These are phyloP conservation scores for Claviceps sp. DNA, from an alignment of 2,329 filamentous ascomycete species.

Conservation along the genomic window DNA sequence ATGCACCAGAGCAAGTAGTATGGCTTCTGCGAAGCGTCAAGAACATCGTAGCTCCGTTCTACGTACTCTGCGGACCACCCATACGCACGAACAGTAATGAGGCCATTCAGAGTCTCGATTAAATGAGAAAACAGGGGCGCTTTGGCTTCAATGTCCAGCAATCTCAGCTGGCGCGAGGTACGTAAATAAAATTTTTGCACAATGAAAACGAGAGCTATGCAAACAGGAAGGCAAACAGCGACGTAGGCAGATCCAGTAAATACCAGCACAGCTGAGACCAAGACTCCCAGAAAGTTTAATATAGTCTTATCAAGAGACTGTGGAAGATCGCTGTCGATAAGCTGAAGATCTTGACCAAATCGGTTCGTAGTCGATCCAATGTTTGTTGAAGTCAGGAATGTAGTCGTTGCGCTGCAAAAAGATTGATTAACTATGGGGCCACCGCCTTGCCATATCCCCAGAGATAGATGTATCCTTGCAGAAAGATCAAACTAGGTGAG, in stretches of 20 bases:
- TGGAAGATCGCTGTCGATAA: conserved; percentile 24
- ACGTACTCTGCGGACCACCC: conserved; percentile 14
- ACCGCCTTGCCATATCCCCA: background rate
- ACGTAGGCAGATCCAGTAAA: conserved; percentile 32
- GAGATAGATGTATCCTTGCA: no score
- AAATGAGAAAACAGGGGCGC: conserved; percentile 30
- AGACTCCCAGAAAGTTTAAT: conserved; percentile 9
- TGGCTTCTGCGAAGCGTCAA: conserved; percentile 22
- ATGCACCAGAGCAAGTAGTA: conserved; percentile 31
- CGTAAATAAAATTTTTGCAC: conserved; percentile 23
- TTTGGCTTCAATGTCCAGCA: conserved; percentile 41
- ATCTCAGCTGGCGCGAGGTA: conserved; percentile 40
- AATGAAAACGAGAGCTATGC: conserved; percentile 11
- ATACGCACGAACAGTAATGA: conserved; percentile 21
- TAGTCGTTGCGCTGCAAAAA: conserved; percentile 12
- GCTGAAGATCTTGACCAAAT: conserved; percentile 27
- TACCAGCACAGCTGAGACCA: conserved; percentile 25
- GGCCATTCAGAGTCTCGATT: conserved; percentile 23
- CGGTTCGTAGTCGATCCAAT: conserved; percentile 22
- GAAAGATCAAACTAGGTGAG: background rate
- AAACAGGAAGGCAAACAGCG: conserved; percentile 30
- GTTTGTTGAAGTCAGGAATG: conserved; percentile 23
- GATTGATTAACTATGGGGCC: background rate
- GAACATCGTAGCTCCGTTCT: conserved; percentile 9
- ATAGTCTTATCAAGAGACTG: conserved; percentile 14